Evolutionary conservation across 768 basidiomycete species (phyloP).

Genomic region (Rhodotorula babjevae): DNA sequence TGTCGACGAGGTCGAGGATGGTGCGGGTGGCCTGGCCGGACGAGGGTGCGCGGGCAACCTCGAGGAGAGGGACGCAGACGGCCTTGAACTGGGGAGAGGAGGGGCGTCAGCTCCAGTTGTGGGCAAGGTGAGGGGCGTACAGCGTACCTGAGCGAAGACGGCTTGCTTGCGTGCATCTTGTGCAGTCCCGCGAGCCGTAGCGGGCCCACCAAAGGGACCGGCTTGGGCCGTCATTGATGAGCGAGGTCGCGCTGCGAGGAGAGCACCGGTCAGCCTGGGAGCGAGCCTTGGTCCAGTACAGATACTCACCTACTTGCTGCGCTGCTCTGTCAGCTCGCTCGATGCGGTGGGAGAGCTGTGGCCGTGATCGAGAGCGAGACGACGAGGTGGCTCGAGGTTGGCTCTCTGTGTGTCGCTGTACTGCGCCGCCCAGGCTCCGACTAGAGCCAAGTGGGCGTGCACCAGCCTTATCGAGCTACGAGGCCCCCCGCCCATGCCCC

Average conservation of each 20-base stretch:
- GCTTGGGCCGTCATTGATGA: neutral
- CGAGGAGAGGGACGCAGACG: conserved; percentile 75
- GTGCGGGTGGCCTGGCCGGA: conserved; percentile 55
- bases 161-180: neutral
- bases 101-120: neutral
- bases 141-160: neutral
- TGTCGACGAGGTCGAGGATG: conserved; percentile 58
- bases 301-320: too few relatives aligned
- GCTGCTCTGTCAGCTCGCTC: too few relatives aligned
- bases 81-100: conserved; percentile 55
- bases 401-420: too few relatives aligned
- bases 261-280: neutral
- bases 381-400: too few relatives aligned
- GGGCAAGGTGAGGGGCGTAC: accelerated
- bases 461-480: too few relatives aligned
- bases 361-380: too few relatives aligned
- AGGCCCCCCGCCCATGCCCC: neutral
- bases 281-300: too few relatives aligned
- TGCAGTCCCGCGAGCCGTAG: too few relatives aligned
- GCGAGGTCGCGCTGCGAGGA: neutral
- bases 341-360: too few relatives aligned
- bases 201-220: neutral
- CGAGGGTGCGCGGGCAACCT: conserved; percentile 56
- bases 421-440: too few relatives aligned
- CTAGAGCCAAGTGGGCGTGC: too few relatives aligned